These are phyloP conservation scores for Hypoxylon sp. DNA, from an alignment of 2,329 filamentous ascomycete genomes.

Conservation along the genomic window DNA sequence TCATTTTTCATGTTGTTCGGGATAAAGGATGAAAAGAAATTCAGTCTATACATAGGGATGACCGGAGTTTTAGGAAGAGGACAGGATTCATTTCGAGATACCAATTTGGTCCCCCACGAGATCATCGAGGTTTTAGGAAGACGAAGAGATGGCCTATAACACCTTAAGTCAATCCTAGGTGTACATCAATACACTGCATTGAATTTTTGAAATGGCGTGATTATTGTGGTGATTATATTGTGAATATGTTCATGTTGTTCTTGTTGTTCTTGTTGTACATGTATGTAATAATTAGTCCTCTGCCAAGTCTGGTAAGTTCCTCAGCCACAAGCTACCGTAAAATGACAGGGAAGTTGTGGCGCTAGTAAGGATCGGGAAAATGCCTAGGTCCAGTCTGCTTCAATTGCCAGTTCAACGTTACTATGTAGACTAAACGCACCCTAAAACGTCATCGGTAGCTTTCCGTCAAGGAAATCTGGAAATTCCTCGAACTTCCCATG, in stretches of 20 bases:
- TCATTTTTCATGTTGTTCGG: conserved; percentile 34
- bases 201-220: neutral
- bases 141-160: conserved; percentile 27
- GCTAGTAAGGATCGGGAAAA: conserved; percentile 24
- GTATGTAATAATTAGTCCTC: too few relatives aligned
- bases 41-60: conserved; percentile 30
- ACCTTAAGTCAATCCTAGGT: conserved; percentile 19
- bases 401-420: too few relatives aligned
- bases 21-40: conserved; percentile 37
- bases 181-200: conserved; percentile 39
- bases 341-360: neutral
- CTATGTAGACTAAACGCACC: conserved; percentile 8
- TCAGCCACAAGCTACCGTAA: conserved; percentile 23
- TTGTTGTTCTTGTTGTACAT: too few relatives aligned
- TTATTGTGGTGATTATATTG: conserved; percentile 10
- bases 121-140: conserved; percentile 18
- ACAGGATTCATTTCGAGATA: conserved; percentile 42
- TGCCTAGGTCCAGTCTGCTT: neutral
- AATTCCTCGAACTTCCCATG: conserved; percentile 25
- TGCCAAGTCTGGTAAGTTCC: neutral
- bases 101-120: conserved; percentile 28
- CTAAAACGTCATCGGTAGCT: conserved; percentile 36
- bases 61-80: conserved; percentile 42
- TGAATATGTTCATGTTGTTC: neutral
- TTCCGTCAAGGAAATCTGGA: conserved; percentile 28